Base-by-base conservation (phyloP, 2,329 filamentous ascomycete species). In the Sphaerostilbella broomeana region DNA sequence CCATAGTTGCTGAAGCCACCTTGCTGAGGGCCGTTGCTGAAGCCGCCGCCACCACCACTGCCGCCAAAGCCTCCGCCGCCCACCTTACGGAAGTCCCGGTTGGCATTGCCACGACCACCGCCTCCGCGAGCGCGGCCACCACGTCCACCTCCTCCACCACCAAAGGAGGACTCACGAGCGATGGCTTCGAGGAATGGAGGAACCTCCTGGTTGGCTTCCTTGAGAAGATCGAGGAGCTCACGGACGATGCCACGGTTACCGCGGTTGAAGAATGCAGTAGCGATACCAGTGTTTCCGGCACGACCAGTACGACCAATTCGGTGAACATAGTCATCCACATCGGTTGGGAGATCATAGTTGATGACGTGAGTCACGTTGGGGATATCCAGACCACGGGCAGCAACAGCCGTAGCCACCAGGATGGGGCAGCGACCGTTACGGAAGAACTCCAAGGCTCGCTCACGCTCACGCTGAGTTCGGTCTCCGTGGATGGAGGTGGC, bases 231-330 rank as follows among this genome's bases (percentile, higher is more conserved):
- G 54, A 98, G 78, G 46, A 98, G 80, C 56, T 97, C 92, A 52
- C 92, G 85, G 49, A 97, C 92, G 53, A 98, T 87, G 68, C 92
- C 92, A 57, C 92, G 87, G 76, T 98, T 98, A 59, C 90, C 90
- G 61, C 92, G 90, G 79, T 98, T 98, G 83, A 98, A 97, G 77
- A 98, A 98, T 42, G 92, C 92, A 54, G 92, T 98, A 5, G 92
- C 86, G 52, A 95, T 82, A 83, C 92, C 92, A 56, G 90, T 97
- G 75, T 98, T 98, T 65, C 92, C 92, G 51, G 92, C 92, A 87
- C 92, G 92, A 61, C 92, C 92, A 50, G 92, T 98, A 90, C 92
- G 92, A 82, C 92, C 92, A 58, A 98, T 98, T 64, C 92, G 86
- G 69, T 98, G 92, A 43, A 98, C 92, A 55, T 98, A 98, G 67